Percentiles rank a stretch among this genome's conserved stretches.
These are phyloP conservation scores for Volvox reticuliferus DNA, from an alignment of 139 green algal genomes.

Conservation along the genomic window DNA sequence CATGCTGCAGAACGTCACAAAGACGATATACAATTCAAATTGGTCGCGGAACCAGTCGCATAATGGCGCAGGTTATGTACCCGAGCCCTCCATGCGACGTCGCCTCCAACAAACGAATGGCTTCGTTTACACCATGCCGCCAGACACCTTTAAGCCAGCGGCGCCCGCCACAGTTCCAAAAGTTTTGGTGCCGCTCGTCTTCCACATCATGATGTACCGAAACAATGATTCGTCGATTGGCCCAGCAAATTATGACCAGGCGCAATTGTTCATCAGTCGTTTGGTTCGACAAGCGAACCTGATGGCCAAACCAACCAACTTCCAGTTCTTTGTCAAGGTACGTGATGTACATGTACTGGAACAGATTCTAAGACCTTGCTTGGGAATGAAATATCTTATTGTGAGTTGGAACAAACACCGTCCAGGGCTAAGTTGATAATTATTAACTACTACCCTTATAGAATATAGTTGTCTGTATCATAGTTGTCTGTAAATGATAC, in stretches of 20 bases:
- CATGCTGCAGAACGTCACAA: no score
- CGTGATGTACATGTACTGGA: conserved; percentile 16
- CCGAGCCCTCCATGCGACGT: no score
- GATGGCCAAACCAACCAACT: conserved; percentile 27
- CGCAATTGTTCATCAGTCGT: background rate
- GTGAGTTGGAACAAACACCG: no score
- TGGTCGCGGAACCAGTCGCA: no score
- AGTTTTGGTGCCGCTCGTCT: background rate
- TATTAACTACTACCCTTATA: no score
- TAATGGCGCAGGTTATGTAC: no score
- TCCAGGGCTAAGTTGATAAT: no score
- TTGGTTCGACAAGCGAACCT: background rate
- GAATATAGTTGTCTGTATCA: no score
- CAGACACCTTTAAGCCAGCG: background rate
- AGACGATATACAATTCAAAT: no score
- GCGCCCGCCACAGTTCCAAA: background rate
- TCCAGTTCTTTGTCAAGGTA: no score
- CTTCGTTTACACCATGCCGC: background rate
- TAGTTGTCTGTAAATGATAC: no score
- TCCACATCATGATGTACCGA: conserved; percentile 41
- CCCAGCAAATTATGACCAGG: background rate
- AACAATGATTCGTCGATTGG: background rate
- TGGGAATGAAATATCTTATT: no score
- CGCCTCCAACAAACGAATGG: background rate
- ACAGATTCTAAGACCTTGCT: background rate